phyloP scores from a whole-genome alignment of 2,329 filamentous ascomycete species.

The Colletotrichum lentis region DNA sequence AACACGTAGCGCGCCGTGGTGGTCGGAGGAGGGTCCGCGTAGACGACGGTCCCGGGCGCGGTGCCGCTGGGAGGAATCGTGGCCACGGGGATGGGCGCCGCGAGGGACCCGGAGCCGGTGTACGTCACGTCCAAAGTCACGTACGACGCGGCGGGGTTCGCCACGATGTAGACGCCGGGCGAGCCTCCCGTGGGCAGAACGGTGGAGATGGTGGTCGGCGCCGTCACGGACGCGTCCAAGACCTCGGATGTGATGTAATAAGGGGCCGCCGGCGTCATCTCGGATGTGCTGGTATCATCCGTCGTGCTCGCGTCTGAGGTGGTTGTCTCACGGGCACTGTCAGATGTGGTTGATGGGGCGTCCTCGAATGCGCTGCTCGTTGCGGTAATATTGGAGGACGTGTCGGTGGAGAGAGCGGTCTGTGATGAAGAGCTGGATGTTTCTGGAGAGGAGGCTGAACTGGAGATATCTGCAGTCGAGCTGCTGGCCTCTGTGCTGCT shows the following conservation, averaged over 20 bases:
- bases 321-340: no score
- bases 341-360: neutral
- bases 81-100: conserved; percentile 5
- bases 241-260: conserved; percentile 7
- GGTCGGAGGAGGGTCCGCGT: neutral
- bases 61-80: conserved; percentile 30
- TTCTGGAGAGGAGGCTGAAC: neutral
- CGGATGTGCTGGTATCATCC: neutral
- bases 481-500: neutral
- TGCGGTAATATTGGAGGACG: neutral
- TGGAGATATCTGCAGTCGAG: neutral
- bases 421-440: neutral
- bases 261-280: neutral
- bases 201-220: conserved; percentile 12
- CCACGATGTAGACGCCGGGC: conserved; percentile 25
- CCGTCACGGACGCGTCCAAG: conserved; percentile 2
- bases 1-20: conserved; percentile 12
- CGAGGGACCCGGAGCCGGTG: neutral
- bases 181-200: conserved; percentile 10
- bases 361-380: neutral
- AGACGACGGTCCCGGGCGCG: conserved; percentile 25
- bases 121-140: neutral
- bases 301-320: neutral
- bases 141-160: neutral
- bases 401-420: neutral